Evolutionary conservation across 495 filamentous ascomycete genomes (phyloP), one percentile per base, ranked within the genome.

Genomic region (Penicillium riverlandense): DNA sequence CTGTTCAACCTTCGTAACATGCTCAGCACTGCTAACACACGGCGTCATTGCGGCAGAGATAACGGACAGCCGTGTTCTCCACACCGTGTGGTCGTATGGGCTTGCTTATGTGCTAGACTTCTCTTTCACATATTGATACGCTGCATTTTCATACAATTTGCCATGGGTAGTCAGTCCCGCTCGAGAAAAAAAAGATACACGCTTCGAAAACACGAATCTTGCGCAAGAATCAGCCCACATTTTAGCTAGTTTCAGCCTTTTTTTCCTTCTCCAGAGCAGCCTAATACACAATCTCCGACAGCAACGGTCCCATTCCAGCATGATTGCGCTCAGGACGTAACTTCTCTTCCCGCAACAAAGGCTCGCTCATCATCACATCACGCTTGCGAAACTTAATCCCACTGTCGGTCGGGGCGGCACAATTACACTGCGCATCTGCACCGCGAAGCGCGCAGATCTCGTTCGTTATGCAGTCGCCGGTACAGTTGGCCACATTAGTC

Each of bases 401-500:
- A 48, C 40, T 27, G 43, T 52, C 1, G 44, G 33, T 52, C 1
- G 44, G 33, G 37, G 41, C 44, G 11, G 43, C 49, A 43, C 63
- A 67, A 35, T 57, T 63, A 40, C 55, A 60, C 50, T 65, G 63
- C 12, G 63, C 50, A 35, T 67, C 52, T 1, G 63, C 64, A 29
- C 56, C 67, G n/a, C 70, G 58, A 32, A 76, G 39, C 12, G 56
- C 46, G 40, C 71, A 74, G 31, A 76, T 68, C 45, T 69, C 59
- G 7, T 49, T 40, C 5, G 49, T 61, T 39, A 59, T 55, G 40
- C 72, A 76, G 8, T 43, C 49, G 0, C 58, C 65, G 0, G 48
- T 54, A 38, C 72, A 74, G 3, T 41, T 44, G 2, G 48, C 40
- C 8, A 62, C 50, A 16, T 61, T 52, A 44, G 50, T 72, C 14